Evolutionary conservation across 2,329 filamentous ascomycete species (phyloP).

Genomic region (Aspergillus alliaceus): DNA sequence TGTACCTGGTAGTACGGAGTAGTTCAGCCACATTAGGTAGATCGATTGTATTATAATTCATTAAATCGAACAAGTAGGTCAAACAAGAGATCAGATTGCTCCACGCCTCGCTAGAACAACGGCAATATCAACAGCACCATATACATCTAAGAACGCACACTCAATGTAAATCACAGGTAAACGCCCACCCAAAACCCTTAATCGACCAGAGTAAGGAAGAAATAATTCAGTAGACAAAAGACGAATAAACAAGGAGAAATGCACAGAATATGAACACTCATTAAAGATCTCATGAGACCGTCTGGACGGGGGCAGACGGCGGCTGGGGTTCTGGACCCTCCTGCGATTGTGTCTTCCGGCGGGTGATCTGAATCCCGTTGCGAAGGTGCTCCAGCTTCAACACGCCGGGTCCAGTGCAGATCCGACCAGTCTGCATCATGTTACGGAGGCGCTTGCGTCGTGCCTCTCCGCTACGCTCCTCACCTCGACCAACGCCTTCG

Average conservation of each 20-base stretch:
- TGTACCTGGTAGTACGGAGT: no score
- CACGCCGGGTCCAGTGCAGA: constrained; percentile 41
- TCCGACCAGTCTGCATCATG: constrained; percentile 43
- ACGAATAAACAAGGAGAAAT: not conserved
- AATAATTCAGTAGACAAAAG: constrained; percentile 4
- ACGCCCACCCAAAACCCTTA: constrained; percentile 6
- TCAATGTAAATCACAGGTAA: constrained; percentile 9
- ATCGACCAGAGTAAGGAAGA: no score
- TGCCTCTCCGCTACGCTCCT: constrained; percentile 48
- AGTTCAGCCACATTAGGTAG: not conserved
- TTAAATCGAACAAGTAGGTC: not conserved
- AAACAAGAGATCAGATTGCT: constrained; percentile 4
- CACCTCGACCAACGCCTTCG: constrained; percentile 56
- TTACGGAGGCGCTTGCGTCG: constrained; percentile 51
- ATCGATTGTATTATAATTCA: not conserved
- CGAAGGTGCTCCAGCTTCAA: constrained; percentile 38
- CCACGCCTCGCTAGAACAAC: constrained; percentile 24
- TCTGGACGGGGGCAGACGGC: constrained; percentile 28
- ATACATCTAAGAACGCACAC: constrained; percentile 11
- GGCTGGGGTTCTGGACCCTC: constrained; percentile 24
- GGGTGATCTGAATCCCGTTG: constrained; percentile 30
- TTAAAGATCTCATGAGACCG: constrained; percentile 27
- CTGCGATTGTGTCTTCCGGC: constrained; percentile 22
- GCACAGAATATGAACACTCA: not conserved
- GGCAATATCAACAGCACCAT: no score